Evolutionary conservation across 2,329 filamentous ascomycete genomes (phyloP), one percentile per base, ranked within the genome.

Genomic region (Neopestalotiopsis sp.): DNA sequence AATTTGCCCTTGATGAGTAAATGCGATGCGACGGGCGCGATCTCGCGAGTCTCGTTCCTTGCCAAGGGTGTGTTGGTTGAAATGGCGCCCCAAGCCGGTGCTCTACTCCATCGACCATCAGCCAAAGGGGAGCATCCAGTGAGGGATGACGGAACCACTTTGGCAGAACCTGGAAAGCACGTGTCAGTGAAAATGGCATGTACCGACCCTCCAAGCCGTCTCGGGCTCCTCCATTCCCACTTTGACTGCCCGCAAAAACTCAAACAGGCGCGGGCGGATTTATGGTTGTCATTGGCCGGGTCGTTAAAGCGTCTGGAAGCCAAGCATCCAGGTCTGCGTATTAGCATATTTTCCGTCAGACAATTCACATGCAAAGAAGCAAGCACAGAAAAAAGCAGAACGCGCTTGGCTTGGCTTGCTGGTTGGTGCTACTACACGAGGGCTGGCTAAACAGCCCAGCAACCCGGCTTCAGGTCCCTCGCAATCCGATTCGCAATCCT

Each of bases 281-380:
- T 59, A 34, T 59, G n/a, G 57, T 52, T 52, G 45, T 52, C 45
- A 59, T 59, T 59, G 57, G 57, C 57, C 24, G n/a, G 17, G 45
- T 17, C n/a, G 14, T 52, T 13, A 10, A 20, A 14, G 57, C 57
- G n/a, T 59, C 57, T 28, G 24, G 24, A 30, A 17, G 57, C 57
- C 45, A 52, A n/a, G 45, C 45, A 20, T n/a, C n/a, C 45, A 52
- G 10, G 34, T 38, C 34, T 38, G 34, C 34, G 34, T 52, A 52
- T 52, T 52, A n/a, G 57, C 24, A 59, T 28, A 28, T 30, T 34
- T 59, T 59, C 57, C 13, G 14, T 20, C 24, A 59, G 57, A 20
- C 32, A 17, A n/a, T 61, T 61, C 59, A 61, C 59, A 61, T 61
- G 59, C 59, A 61, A 59, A 61, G 59, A 61, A 61, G 57, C 57